phyloP scores from a whole-genome alignment of 225 moss, liverwort and hornwort genomes.

The Bryum argenteum region DNA sequence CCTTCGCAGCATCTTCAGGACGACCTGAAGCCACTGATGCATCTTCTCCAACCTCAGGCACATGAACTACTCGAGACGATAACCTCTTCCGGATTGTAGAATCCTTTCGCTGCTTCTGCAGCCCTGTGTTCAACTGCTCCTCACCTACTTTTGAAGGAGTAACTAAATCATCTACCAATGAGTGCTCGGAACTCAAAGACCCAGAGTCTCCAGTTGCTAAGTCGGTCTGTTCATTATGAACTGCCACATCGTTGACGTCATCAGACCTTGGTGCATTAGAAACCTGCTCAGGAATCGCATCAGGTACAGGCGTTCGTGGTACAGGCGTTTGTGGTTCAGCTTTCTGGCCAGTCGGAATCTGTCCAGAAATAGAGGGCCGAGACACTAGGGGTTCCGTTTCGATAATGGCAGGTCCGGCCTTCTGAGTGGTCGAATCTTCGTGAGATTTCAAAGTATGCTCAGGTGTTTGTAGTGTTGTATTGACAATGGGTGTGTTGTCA shows the following conservation, averaged over 20 bases:
- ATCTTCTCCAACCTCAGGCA: constrained; percentile 33
- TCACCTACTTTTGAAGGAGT: constrained; percentile 26
- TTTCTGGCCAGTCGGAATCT: background rate
- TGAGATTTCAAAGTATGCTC: constrained; percentile 4
- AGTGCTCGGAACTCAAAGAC: constrained; percentile 35
- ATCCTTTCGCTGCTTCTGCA: constrained; percentile 29
- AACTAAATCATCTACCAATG: constrained; percentile 26
- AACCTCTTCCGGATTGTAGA: constrained; percentile 37
- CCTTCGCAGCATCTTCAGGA: constrained; percentile 26
- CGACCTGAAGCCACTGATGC: constrained; percentile 9
- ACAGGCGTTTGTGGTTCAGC: constrained; percentile 16
- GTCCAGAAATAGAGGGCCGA: background rate
- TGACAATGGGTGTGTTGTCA: constrained; percentile 10
- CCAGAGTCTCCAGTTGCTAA: background rate
- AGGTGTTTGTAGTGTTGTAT: constrained; percentile 7
- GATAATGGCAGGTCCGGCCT: background rate
- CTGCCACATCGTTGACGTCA: constrained; percentile 4
- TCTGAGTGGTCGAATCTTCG: background rate
- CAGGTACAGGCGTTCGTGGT: background rate
- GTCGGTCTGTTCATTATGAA: background rate
- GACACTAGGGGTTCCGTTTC: constrained; percentile 11
- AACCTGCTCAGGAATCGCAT: background rate
- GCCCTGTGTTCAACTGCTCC: constrained; percentile 16
- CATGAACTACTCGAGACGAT: constrained; percentile 40
- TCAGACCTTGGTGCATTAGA: background rate